Base-by-base conservation (phyloP, 768 basidiomycete genomes). In the Serendipita sp. region DNA sequence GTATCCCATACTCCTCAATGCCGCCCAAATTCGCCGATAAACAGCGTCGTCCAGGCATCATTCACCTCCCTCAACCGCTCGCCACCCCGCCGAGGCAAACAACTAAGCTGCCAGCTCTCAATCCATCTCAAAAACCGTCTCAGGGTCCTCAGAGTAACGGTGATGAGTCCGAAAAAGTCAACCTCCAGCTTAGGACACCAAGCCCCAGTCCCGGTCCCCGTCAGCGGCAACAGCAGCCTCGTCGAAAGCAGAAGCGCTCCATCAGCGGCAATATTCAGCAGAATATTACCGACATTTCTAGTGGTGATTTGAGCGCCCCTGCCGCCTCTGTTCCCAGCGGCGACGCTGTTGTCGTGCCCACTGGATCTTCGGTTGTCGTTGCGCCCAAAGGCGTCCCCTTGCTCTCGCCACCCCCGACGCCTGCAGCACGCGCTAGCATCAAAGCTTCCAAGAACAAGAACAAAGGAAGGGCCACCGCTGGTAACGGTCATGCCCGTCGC, bases 1-100 rank as follows among this genome's bases (percentile, higher is more conserved):
- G 53, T 31, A 58, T 58, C 33, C 31, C 11, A 31, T 58, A 58
- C 31, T 58, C 53, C 24, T 58, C 53, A 24, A 58, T 58, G 24
- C 33, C 33, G 11, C 53, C 53, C 3, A 58, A 58, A 24, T 58
- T 58, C 28, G 17, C 26, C 22, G 53, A 58, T 58, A 58, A 58
- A 58, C 53, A 58, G 53, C 53, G 53, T 13, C 53, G 53, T 26
- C 53, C 53, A 28, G 53, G 53, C 13, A 24, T 58, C 26, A 58
- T 58, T 58, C 53, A 58, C 26, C 53, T 58, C 26, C 53, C 53
- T 24, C 53, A 58, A 58, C 2, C 53, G 53, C 53, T 58, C 11
- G 24, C 53, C 24, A 58, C 53, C 3, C 53, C 53, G 17, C 26
- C 53, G 17, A 24, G 33, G 24, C 26, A 9, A n/a, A 34, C 33